A percentile compares a stretch with the other conserved stretches of the same genome.
phyloP scores from a whole-genome alignment of 2,329 filamentous ascomycete genomes.

The Aspergillus ochraceus region DNA sequence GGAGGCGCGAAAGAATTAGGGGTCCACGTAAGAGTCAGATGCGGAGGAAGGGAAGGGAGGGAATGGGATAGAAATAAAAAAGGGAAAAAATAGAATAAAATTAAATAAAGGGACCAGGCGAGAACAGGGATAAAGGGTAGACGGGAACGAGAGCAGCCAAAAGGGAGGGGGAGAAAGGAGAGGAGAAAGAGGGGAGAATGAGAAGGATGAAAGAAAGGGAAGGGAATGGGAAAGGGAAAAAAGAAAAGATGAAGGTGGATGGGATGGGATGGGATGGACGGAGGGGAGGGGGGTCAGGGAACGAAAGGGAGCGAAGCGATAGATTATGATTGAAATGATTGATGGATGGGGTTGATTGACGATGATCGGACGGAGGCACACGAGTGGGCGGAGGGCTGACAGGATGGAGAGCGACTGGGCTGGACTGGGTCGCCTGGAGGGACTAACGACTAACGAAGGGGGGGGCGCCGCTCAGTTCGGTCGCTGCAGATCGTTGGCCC shows the following conservation, averaged over 20 bases:
- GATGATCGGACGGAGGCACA: not conserved
- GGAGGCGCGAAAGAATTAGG: not conserved
- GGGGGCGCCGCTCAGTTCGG: not conserved
- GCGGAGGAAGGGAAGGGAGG: not conserved
- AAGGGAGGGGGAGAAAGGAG: slow-evolving; percentile 7
- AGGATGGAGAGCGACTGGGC: not conserved
- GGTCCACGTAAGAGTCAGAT: not conserved
- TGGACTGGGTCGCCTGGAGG: not conserved
- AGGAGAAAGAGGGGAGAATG: slow-evolving; percentile 9
- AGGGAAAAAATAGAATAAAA: not conserved
- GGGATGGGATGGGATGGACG: not conserved
- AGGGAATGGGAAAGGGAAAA: not conserved
- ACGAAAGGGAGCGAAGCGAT: slow-evolving; percentile 4
- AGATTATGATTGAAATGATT: slow-evolving; percentile 6
- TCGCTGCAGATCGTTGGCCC: not conserved
- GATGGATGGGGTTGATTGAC: not conserved
- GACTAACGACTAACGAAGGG: not conserved
- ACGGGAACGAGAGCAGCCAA: not conserved
- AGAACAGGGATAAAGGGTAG: not conserved
- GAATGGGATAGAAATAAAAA: not conserved
- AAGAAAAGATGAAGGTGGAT: slow-evolving; percentile 1
- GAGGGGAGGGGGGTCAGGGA: not conserved
- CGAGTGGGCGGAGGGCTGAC: not conserved
- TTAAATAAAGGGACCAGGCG: not conserved
- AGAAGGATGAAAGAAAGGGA: slow-evolving; percentile 1